phyloP scores from a whole-genome alignment of 2,329 filamentous ascomycete species.

The Fusarium sp. region DNA sequence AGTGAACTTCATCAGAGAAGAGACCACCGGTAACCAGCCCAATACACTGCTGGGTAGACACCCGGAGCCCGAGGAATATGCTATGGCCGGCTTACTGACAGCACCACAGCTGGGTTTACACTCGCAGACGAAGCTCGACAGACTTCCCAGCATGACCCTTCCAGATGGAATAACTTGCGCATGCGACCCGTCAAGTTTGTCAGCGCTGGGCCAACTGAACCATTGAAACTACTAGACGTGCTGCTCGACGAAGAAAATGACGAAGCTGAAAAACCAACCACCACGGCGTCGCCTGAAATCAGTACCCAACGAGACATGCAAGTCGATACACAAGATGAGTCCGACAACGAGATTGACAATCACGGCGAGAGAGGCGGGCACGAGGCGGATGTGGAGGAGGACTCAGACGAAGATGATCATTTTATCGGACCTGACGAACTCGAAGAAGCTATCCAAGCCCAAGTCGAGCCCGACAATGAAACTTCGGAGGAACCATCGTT shows the following conservation, averaged over 20 bases:
- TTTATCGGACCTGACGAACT: slow-evolving; percentile 39
- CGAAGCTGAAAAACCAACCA: neutral
- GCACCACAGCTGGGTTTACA: slow-evolving; percentile 41
- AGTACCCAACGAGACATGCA: neutral
- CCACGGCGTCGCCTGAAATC: neutral
- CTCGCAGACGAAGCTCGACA: slow-evolving; percentile 62
- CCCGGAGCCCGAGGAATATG: neutral
- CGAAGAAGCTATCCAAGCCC: slow-evolving; percentile 26
- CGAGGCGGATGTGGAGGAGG: neutral
- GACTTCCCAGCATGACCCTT: slow-evolving; percentile 59
- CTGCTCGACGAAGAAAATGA: slow-evolving; percentile 27
- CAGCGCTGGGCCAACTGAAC: slow-evolving; percentile 64
- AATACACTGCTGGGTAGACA: neutral
- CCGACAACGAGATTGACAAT: neutral
- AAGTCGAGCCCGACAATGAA: slow-evolving; percentile 5
- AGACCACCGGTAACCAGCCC: slow-evolving; percentile 25
- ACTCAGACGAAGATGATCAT: neutral
- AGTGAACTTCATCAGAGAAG: slow-evolving; percentile 14
- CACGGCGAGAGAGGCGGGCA: neutral
- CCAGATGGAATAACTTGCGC: slow-evolving; percentile 57
- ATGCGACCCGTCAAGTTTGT: slow-evolving; percentile 63
- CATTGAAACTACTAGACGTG: slow-evolving; percentile 56
- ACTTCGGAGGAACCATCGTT: slow-evolving; percentile 41
- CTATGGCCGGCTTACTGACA: slow-evolving; percentile 14
- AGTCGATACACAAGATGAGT: neutral